Conservation (phyloP, 148 eudicot genomes). For the Vaccinium myrtillus region DNA sequence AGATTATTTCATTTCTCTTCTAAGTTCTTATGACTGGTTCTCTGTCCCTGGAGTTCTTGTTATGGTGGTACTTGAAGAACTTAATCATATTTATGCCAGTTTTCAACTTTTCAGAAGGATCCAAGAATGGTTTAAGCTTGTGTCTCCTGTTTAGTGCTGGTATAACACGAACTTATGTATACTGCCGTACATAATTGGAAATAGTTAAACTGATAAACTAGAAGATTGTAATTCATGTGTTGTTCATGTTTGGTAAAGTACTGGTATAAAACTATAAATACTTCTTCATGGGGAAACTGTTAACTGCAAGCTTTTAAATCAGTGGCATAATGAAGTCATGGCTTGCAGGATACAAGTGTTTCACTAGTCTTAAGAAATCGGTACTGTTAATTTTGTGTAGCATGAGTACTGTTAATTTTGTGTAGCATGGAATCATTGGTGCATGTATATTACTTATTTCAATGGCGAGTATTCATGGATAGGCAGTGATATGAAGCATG, state of each 20-base stretch:
- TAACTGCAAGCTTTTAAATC: not conserved
- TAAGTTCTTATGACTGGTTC: not conserved
- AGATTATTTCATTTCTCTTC: not conserved
- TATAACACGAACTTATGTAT: not conserved
- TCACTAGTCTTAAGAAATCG: not conserved
- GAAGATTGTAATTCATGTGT: not conserved
- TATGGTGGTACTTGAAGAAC: not conserved
- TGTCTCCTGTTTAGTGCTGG: not conserved
- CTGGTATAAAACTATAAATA: not conserved
- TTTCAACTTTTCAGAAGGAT: not conserved
- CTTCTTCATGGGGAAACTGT: not conserved
- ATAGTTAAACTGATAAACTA: not conserved
- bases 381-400: not conserved
- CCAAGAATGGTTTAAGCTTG: not conserved
- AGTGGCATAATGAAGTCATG: not conserved
- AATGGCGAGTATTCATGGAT: not conserved
- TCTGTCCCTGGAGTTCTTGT: not conserved
- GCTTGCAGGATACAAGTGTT: not conserved
- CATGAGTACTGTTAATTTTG: not conserved
- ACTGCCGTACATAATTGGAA: not conserved
- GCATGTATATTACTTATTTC: not conserved
- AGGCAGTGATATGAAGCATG: not conserved
- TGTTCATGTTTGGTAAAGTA: not conserved
- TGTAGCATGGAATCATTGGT: not conserved
- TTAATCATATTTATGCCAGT: not conserved